Evolutionary conservation across 2,329 filamentous ascomycete species (phyloP), one percentile per base, ranked within the genome.

Genomic region (Diaporthe capsici): DNA sequence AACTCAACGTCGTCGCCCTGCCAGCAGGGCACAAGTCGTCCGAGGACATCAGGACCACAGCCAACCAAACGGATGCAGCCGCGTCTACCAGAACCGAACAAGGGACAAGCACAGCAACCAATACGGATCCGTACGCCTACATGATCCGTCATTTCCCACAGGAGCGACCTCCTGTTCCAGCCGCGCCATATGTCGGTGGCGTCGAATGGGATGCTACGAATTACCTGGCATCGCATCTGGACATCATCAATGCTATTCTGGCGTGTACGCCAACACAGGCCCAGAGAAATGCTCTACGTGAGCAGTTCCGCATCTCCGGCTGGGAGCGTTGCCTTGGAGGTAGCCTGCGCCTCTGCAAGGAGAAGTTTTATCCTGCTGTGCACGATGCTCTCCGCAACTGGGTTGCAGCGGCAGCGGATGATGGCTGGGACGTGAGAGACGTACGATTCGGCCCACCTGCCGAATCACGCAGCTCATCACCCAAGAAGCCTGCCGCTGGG

Each of bases 181-280:
- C 97, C 22, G 96, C 96, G 7, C 96, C 96, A 0, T 98, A 98
- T 82, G 96, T 98, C 57, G 97, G 97, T 67, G 96, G 97, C 72
- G 97, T 98, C 13, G 97, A 99, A 84, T 98, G 97, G 97, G 97
- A 98, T 82, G 97, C 97, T 3, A 98, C 97, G 13, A 98, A 98
- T 84, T 98, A 98, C 83, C 89, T 98, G 15, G 95, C 96, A 25
- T 94, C 94, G 0, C 96, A 99, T 81, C 89, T 99, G 13, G 97
- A 98, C 81, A 92, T 99, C 15, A 86, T 98, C 80, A 99, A 98
- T 81, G 96, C 95, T 42, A 91, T 98, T 74, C 86, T 98, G 75
- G 95, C 96, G 0, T 96, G 93, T 75, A 90, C 97, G 0, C 93
- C 94, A 0, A 93, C 92, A 0, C 80, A 82, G 2, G 84, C 89